Evolutionary conservation across 495 filamentous ascomycete genomes (phyloP).

Genomic region (Tuber microsphaerosporum): DNA sequence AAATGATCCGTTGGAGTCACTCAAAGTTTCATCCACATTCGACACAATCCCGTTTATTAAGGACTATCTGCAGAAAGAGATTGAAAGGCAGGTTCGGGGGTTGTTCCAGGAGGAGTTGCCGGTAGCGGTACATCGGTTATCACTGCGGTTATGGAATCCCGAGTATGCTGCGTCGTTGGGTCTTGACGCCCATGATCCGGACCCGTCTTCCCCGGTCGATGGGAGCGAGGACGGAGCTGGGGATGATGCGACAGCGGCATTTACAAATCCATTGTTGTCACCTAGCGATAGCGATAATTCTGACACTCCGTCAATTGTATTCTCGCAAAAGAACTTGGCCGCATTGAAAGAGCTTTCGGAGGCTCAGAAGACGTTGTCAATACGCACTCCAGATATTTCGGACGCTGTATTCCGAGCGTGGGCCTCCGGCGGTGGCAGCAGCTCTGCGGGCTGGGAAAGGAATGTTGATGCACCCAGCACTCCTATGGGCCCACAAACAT

Average conservation of each 20-base stretch:
- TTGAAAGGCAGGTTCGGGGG: slow-evolving; percentile 84
- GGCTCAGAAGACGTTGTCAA: slow-evolving; percentile 76
- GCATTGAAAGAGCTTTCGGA: slow-evolving; percentile 64
- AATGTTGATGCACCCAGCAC: slow-evolving; percentile 52
- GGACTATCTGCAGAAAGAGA: slow-evolving; percentile 92
- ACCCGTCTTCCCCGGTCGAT: slow-evolving; percentile 18
- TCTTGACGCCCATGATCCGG: slow-evolving; percentile 26
- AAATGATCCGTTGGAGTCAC: slow-evolving; percentile 93
- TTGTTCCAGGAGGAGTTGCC: slow-evolving; percentile 97
- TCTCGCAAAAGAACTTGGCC: slow-evolving; percentile 36
- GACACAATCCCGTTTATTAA: slow-evolving; percentile 97
- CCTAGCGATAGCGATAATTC: slow-evolving; percentile 34
- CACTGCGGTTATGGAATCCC: slow-evolving; percentile 79
- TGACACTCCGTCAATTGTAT: slow-evolving; percentile 27
- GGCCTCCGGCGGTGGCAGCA: slow-evolving; percentile 51
- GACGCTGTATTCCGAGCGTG: slow-evolving; percentile 87
- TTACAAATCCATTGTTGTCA: slow-evolving; percentile 32
- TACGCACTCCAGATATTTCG: slow-evolving; percentile 74
- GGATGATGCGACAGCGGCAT: slow-evolving; percentile 46
- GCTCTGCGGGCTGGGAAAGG: slow-evolving; percentile 56
- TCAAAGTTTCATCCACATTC: slow-evolving; percentile 97
- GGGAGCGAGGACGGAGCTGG: slow-evolving; percentile 45
- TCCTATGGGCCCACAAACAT: slow-evolving; percentile 46
- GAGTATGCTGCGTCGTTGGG: slow-evolving; percentile 58
- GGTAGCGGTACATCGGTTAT: slow-evolving; percentile 89